Conservation (phyloP, 257 asterid species). For the Nicotiana tomentosiformis region DNA sequence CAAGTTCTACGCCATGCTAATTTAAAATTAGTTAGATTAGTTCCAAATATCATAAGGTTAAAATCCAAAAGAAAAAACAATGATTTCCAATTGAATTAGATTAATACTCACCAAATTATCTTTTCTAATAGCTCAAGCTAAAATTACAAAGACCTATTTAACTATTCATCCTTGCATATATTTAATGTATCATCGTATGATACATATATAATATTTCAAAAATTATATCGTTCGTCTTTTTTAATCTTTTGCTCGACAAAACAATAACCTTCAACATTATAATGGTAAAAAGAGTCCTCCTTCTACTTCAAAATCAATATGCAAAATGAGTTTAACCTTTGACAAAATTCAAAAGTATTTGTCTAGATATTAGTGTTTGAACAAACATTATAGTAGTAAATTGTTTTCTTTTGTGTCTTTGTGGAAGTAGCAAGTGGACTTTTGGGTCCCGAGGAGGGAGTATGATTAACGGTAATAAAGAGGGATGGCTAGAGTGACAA, state of each 20-base stretch:
- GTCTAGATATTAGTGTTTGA: neutral
- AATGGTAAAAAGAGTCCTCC: neutral
- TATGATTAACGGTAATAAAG: slow-evolving; percentile 11
- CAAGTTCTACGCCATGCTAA: too few species aligned
- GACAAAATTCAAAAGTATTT: neutral
- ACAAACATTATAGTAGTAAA: neutral
- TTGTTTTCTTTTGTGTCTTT: neutral
- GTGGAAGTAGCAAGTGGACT: neutral
- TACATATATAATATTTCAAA: fast-evolving
- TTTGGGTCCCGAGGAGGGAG: neutral
- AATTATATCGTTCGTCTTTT: neutral
- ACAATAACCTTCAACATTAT: neutral
- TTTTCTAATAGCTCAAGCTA: neutral
- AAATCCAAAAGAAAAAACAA: too few species aligned
- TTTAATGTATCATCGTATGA: too few species aligned
- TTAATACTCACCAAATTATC: too few species aligned
- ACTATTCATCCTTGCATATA: too few species aligned
- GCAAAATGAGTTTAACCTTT: neutral
- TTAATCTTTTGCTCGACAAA: neutral
- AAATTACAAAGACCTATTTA: too few species aligned
- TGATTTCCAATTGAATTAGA: too few species aligned
- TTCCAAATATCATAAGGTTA: too few species aligned
- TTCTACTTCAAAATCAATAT: neutral
- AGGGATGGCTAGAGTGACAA: neutral
- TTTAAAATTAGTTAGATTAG: too few species aligned